Conservation (phyloP, 2,329 filamentous ascomycete genomes). For the Colletotrichum orbiculare region DNA sequence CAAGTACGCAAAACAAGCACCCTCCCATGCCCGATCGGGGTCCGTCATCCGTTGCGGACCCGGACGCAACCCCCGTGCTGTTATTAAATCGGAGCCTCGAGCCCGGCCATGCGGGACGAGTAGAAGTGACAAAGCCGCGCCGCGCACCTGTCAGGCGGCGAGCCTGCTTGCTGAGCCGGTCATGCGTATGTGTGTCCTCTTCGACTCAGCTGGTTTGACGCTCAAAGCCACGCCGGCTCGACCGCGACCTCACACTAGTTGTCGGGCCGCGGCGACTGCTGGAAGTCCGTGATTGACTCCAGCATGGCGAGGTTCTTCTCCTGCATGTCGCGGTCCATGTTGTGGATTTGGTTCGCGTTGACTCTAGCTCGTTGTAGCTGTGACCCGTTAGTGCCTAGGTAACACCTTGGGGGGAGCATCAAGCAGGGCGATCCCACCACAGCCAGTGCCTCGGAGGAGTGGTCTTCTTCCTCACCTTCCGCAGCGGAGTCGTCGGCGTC, state of each 20-base stretch:
- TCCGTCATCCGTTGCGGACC: background rate
- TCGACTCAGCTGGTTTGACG: too few species aligned
- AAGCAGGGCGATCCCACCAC: conserved; percentile 70
- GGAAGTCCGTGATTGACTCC: conserved; percentile 39
- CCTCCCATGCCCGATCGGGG: background rate
- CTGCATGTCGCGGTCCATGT: conserved; percentile 67
- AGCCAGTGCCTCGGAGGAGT: conserved; percentile 73
- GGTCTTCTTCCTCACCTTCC: conserved; percentile 72
- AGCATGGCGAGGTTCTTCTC: conserved; percentile 59
- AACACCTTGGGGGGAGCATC: conserved; percentile 46
- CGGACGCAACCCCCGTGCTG: conserved; percentile 18
- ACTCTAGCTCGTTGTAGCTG: conserved; percentile 45
- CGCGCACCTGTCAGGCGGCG: conserved; percentile 21
- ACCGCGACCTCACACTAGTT: conserved; percentile 1
- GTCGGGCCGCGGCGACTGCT: conserved; percentile 28
- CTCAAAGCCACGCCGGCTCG: too few species aligned
- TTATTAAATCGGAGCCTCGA: conserved; percentile 34
- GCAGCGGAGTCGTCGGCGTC: conserved; percentile 49
- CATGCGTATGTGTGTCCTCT: conserved; percentile 12
- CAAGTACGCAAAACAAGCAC: conserved; percentile 33
- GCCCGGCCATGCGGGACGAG: conserved; percentile 28
- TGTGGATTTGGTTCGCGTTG: conserved; percentile 61
- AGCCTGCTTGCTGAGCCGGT: conserved; percentile 26
- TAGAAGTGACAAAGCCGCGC: conserved; percentile 29
- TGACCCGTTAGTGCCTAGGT: conserved; percentile 38